Conservation (phyloP, 2,329 filamentous ascomycete genomes). For the Trichoderma atroviride region DNA sequence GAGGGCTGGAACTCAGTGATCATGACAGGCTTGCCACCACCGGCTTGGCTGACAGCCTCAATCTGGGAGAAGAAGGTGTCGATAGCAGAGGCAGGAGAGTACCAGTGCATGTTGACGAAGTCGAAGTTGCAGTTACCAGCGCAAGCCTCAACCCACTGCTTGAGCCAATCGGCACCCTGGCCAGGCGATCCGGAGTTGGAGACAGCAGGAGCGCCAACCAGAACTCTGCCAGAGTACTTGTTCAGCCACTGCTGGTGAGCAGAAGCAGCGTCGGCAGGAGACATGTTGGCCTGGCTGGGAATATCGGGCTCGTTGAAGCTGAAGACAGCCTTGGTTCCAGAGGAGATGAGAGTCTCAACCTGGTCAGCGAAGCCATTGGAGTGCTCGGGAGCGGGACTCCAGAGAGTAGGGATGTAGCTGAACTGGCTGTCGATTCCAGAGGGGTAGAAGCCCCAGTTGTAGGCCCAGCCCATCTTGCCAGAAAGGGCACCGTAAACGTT, state of each 20-base stretch:
- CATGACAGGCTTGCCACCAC: constrained; percentile 58
- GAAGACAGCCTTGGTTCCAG: constrained; percentile 60
- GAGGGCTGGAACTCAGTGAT: constrained; percentile 66
- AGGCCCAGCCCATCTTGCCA: constrained; percentile 57
- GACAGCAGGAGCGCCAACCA: constrained; percentile 62
- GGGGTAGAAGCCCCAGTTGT: constrained; percentile 66
- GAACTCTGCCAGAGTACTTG: constrained; percentile 55
- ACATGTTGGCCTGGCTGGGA: constrained; percentile 60
- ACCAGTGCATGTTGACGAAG: constrained; percentile 68
- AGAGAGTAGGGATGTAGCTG: constrained; percentile 70
- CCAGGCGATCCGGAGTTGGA: constrained; percentile 57
- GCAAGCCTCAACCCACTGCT: constrained; percentile 56
- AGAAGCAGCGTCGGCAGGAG: constrained; percentile 53
- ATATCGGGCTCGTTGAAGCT: constrained; percentile 75
- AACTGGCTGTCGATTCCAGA: constrained; percentile 47
- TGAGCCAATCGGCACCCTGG: constrained; percentile 61
- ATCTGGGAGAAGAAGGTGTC: constrained; percentile 60
- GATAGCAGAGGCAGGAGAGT: constrained; percentile 52
- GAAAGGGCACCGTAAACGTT: constrained; percentile 50
- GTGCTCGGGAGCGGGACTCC: constrained; percentile 52
- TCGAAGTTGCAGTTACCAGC: constrained; percentile 55
- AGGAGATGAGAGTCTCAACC: constrained; percentile 54
- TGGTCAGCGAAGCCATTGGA: constrained; percentile 53
- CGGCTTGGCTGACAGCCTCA: constrained; percentile 48
- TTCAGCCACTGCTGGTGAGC: constrained; percentile 59